A percentile compares a stretch with the other conserved stretches of the same genome.
These are phyloP conservation scores for Santalum album DNA, from an alignment of 164 flowering plant species.

Conservation along the genomic window DNA sequence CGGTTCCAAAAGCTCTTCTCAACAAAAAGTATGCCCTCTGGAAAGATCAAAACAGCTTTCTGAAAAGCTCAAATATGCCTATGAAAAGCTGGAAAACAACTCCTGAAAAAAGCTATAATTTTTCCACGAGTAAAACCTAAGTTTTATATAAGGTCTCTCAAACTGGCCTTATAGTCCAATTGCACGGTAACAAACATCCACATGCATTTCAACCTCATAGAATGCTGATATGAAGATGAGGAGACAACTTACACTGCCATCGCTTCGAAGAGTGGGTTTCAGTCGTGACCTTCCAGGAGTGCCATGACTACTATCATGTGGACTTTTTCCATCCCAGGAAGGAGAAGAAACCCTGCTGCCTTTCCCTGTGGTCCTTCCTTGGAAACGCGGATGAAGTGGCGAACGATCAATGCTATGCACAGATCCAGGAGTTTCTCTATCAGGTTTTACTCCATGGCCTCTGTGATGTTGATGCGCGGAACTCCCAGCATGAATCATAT, in stretches of 20 bases:
- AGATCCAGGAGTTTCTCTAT: constrained; percentile 24
- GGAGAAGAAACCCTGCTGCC: constrained; percentile 24
- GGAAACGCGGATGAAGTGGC: constrained; percentile 39
- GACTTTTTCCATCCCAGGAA: constrained; percentile 33
- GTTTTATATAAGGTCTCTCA: no score
- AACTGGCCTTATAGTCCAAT: no score
- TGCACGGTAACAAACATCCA: neutral
- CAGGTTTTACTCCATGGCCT: constrained; percentile 23
- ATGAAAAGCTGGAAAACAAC: no score
- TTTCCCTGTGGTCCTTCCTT: constrained; percentile 24
- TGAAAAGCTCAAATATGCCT: no score
- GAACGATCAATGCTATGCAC: constrained; percentile 43
- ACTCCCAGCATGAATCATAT: constrained; percentile 18
- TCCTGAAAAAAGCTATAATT: no score
- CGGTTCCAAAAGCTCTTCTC: no score
- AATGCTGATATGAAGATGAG: neutral
- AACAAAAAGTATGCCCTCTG: no score
- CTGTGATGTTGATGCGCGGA: constrained; percentile 18
- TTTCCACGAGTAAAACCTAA: no score
- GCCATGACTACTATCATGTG: constrained; percentile 37
- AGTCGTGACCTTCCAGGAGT: constrained; percentile 39
- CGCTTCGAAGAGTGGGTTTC: constrained; percentile 19
- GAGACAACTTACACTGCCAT: constrained; percentile 29
- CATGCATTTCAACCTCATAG: neutral
- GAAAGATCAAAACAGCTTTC: no score